Percentiles rank a stretch among this genome's conserved stretches.
phyloP scores from a whole-genome alignment of 2,329 filamentous ascomycete species.

The Curvularia eragrostidis region DNA sequence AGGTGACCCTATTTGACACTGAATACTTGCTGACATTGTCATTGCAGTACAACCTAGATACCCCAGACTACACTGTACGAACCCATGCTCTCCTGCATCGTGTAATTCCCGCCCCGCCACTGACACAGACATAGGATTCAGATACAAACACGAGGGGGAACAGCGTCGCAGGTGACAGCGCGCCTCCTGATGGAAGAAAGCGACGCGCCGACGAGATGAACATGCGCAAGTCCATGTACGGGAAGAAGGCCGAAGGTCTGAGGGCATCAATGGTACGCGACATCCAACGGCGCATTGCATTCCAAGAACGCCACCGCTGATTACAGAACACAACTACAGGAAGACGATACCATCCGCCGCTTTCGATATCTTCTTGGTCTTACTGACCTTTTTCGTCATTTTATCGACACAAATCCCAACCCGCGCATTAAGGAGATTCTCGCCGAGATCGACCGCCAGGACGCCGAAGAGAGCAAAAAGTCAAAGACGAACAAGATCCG shows the following conservation, averaged over 20 bases:
- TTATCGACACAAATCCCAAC: slow-evolving; percentile 97
- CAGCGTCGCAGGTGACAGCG: slow-evolving; percentile 78
- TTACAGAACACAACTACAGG: slow-evolving; percentile 59
- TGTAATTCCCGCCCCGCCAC: slow-evolving; percentile 13
- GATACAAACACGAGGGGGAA: slow-evolving; percentile 76
- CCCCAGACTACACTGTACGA: slow-evolving; percentile 66
- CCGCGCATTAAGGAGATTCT: slow-evolving; percentile 94
- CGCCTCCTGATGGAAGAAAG: slow-evolving; percentile 76
- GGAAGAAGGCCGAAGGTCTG: slow-evolving; percentile 90
- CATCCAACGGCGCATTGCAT: slow-evolving; percentile 3
- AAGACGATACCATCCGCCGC: slow-evolving; percentile 91
- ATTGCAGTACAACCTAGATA: slow-evolving; percentile 61
- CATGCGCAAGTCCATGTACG: slow-evolving; percentile 88
- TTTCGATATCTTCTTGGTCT: slow-evolving; percentile 95
- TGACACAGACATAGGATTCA: slow-evolving; percentile 60
- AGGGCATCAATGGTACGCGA: slow-evolving; percentile 84
- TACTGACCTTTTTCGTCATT: slow-evolving; percentile 97
- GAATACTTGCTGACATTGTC: slow-evolving; percentile 34
- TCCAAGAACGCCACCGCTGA: slow-evolving; percentile 13
- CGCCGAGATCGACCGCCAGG: slow-evolving; percentile 91
- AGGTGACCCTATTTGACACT: neutral
- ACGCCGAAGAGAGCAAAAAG: slow-evolving; percentile 72
- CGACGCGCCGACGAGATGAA: slow-evolving; percentile 86
- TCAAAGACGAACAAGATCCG: slow-evolving; percentile 77
- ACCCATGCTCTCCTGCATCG: neutral